These are phyloP conservation scores for Sisymbrium irio DNA, from an alignment of 345 rosid species.

Conservation along the genomic window DNA sequence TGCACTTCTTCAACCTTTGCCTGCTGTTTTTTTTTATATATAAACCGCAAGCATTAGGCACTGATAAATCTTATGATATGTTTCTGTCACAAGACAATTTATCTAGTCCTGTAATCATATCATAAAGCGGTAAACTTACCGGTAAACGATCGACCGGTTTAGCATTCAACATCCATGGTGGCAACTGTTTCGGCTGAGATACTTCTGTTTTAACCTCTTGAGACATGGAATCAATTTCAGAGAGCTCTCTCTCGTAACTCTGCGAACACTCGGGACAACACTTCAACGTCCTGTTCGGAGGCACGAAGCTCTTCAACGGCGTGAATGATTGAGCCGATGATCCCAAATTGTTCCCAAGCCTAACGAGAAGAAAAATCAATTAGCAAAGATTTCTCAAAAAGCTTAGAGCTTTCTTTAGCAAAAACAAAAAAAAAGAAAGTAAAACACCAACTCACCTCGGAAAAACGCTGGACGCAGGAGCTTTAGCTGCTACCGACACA, in stretches of 20 bases:
- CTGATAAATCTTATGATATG: background rate
- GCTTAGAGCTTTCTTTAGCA: background rate
- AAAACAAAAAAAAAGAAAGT: background rate
- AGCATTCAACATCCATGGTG: constrained; percentile 84
- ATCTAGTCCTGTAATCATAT: background rate
- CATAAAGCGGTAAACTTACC: constrained; percentile 41
- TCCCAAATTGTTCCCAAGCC: constrained; percentile 58
- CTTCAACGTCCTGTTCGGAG: constrained; percentile 44
- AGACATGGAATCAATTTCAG: constrained; percentile 47
- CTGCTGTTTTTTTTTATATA: too few relatives aligned
- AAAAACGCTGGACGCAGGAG: constrained; percentile 57
- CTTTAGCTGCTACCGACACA: constrained; percentile 73
- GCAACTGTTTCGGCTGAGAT: constrained; percentile 49
- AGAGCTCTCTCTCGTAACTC: constrained; percentile 68
- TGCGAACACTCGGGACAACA: constrained; percentile 72
- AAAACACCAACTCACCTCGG: constrained; percentile 48
- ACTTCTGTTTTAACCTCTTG: constrained; percentile 55
- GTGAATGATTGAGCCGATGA: constrained; percentile 55
- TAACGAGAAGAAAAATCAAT: constrained; percentile 19
- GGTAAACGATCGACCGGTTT: constrained; percentile 43
- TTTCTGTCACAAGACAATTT: background rate
- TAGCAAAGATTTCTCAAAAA: background rate
- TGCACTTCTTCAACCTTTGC: constrained; percentile 52
- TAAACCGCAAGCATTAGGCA: background rate
- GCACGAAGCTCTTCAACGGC: constrained; percentile 56